These are phyloP conservation scores for Ogataea haglerorum DNA, from an alignment of 805 yeast genomes.

Conservation along the genomic window DNA sequence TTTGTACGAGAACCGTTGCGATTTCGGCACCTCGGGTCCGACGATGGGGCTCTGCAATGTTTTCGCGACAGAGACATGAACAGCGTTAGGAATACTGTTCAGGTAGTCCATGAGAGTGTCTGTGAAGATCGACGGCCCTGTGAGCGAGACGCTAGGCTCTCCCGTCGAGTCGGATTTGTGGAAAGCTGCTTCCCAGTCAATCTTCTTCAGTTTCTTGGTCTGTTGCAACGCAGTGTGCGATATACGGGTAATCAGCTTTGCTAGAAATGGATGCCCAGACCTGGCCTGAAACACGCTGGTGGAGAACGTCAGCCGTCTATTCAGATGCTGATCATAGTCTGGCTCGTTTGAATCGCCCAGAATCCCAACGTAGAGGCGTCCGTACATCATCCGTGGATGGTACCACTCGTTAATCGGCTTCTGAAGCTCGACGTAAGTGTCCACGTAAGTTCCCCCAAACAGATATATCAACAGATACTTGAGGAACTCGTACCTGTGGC, in stretches of 20 bases:
- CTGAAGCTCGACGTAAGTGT: conserved; percentile 48
- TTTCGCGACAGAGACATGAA: conserved; percentile 8
- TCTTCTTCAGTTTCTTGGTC: conserved; percentile 6
- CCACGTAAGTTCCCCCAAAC: conserved; percentile 54
- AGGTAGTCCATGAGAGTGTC: conserved; percentile 25
- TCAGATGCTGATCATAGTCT: conserved; percentile 16
- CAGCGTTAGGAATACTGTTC: conserved; percentile 15
- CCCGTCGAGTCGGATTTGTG: conserved; percentile 18
- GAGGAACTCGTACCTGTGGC: conserved; percentile 48
- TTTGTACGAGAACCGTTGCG: conserved; percentile 19
- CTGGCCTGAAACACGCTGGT: conserved; percentile 22
- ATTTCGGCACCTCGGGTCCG: conserved; percentile 19
- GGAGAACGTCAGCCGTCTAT: conserved; percentile 22
- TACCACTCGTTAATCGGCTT: conserved; percentile 35
- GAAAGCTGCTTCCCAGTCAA: conserved; percentile 18
- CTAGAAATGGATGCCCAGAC: conserved; percentile 26
- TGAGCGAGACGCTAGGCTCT: conserved; percentile 22
- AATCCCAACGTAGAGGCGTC: conserved; percentile 21
- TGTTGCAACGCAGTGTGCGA: conserved; percentile 17
- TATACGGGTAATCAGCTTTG: conserved; percentile 23
- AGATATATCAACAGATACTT: conserved; percentile 47
- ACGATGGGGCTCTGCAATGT: conserved; percentile 3
- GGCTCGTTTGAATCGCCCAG: conserved; percentile 21
- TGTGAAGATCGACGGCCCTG: conserved; percentile 25
- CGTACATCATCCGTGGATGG: conserved; percentile 13